These are phyloP conservation scores for Bruguiera hainesii DNA, from an alignment of 441 rosid species.

Conservation along the genomic window DNA sequence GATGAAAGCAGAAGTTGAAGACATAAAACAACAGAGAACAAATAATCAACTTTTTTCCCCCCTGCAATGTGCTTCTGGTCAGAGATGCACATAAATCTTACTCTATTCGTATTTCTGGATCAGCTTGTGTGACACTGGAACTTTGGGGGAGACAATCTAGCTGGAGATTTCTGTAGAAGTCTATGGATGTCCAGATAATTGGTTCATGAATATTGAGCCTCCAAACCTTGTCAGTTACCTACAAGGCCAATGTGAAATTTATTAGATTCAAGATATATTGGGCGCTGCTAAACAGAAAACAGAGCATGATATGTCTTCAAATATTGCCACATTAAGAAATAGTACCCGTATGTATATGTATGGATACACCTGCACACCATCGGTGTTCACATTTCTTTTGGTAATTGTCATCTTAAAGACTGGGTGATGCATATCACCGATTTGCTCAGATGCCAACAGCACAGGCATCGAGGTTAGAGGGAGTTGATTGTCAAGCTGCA, in stretches of 20 bases:
- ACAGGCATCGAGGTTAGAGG: constrained; percentile 97
- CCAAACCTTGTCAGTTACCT: constrained; percentile 93
- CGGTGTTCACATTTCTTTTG: constrained; percentile 68
- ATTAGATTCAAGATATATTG: constrained; percentile 17
- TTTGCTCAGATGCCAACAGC: constrained; percentile 83
- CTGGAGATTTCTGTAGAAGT: constrained; percentile 83
- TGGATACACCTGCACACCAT: constrained; percentile 84
- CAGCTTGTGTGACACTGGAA: constrained; percentile 77
- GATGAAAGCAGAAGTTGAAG: too few species aligned
- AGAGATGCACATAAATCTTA: constrained; percentile 36
- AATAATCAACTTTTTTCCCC: too few species aligned
- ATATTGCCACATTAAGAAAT: constrained; percentile 17
- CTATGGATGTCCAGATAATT: constrained; percentile 87
- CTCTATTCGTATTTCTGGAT: constrained; percentile 96
- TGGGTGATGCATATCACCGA: constrained; percentile 70
- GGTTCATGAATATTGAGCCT: constrained; percentile 97
- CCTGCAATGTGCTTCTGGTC: background rate
- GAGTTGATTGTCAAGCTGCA: constrained; percentile 98
- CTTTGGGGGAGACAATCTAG: constrained; percentile 74
- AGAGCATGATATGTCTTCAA: constrained; percentile 6
- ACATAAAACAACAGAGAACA: too few species aligned
- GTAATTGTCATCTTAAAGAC: constrained; percentile 95
- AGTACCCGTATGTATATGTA: constrained; percentile 89
- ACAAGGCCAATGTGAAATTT: constrained; percentile 22
- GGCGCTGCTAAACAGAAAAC: constrained; percentile 16